phyloP scores from a whole-genome alignment of 2,329 filamentous ascomycete genomes.

The Fusarium sacchari region DNA sequence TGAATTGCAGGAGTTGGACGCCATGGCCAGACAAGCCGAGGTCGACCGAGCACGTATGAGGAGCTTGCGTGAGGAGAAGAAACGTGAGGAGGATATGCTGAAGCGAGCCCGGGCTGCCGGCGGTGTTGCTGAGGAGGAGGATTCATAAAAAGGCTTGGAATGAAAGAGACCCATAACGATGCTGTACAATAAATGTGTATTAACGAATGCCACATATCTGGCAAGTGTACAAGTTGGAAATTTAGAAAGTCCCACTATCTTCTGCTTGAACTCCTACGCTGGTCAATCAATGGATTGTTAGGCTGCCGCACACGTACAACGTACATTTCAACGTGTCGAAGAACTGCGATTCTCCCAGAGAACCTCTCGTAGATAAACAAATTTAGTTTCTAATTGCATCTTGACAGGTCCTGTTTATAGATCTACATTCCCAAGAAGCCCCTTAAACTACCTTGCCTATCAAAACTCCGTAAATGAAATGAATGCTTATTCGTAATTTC shows the following conservation, averaged over 20 bases:
- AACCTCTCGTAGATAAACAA: not conserved
- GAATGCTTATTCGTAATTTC: conserved; percentile 32
- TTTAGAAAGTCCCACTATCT: conserved; percentile 30
- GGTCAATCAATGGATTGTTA: not conserved
- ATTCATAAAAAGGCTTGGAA: conserved; percentile 28
- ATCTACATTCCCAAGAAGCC: conserved; percentile 14
- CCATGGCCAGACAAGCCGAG: conserved; percentile 60
- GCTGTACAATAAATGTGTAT: conserved; percentile 48
- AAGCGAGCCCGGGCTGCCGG: conserved; percentile 53
- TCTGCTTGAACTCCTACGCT: not conserved
- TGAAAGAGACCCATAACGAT: conserved; percentile 8
- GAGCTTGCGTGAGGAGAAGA: conserved; percentile 65
- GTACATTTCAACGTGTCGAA: not conserved
- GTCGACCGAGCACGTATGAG: conserved; percentile 65
- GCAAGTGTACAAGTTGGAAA: conserved; percentile 44
- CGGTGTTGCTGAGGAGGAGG: conserved; percentile 50
- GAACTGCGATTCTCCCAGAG: not conserved
- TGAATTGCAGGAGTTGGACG: conserved; percentile 67
- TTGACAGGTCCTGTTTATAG: conserved; percentile 1
- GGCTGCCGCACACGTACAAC: not conserved
- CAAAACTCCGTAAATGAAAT: conserved; percentile 34
- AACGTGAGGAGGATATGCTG: conserved; percentile 67
- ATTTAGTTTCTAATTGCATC: conserved; percentile 1
- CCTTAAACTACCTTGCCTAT: not conserved
- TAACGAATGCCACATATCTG: conserved; percentile 36